Evolutionary conservation across 768 basidiomycete genomes (phyloP), one percentile per base, ranked within the genome.

Genomic region (Pulveroboletus ravenelii): DNA sequence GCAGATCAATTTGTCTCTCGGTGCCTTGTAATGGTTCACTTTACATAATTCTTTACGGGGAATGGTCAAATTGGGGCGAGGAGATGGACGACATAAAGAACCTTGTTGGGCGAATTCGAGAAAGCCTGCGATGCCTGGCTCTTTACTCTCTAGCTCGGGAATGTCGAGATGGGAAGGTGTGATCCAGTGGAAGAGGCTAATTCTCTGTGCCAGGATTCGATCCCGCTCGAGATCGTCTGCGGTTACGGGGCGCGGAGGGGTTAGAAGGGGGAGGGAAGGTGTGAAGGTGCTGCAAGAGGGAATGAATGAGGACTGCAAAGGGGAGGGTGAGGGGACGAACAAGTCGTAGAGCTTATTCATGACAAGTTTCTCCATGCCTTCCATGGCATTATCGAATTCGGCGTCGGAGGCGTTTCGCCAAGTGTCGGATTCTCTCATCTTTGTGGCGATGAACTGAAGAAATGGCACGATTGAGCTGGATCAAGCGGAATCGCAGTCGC

Each of bases 331-430:
- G n/a, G 43, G 5, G 48, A 81, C 88, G 64, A 54, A 97, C 94
- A 89, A 92, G 60, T 93, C 91, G 67, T 96, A 98, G 46, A 98
- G 72, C 45, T 93, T 77, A 61, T 98, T 99, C 96, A 99, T 98
- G 58, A 99, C 96, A 7, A 99, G 79, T 69, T 99, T 99, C 76
- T 99, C 96, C 92, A 98, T 97, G 45, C 93, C 94, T 70, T 99
- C 96, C 75, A 93, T 81, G 0, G 93, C 92, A 60, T 95, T 94
- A 47, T 98, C 96, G 57, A 99, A 97, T 67, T 98, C 93, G 6
- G 74, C 71, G 18, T 91, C 85, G 3, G 84, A 76, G 1, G 79
- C 79, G 51, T 82, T 82, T 62, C 81, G 81, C 94, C 93, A 97
- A 0, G 87, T 72, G 18, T 93, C 92, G 27, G 78, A 77, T 51